phyloP scores from a whole-genome alignment of 2,329 filamentous ascomycete species.

The Paracorniculantispora psalliotae region DNA sequence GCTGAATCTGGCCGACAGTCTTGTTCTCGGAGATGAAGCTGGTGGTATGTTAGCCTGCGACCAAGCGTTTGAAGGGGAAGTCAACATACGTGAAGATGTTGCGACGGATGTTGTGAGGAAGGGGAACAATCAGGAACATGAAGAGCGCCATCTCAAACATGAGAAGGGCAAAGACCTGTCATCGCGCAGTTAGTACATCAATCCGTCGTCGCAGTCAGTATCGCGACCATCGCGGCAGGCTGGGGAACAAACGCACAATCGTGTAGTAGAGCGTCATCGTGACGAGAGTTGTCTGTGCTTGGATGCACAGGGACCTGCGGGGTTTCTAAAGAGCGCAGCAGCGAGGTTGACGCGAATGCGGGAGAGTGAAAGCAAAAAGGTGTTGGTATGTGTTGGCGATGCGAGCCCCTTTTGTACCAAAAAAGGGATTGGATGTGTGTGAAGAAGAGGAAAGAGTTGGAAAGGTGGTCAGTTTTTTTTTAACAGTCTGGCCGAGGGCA shows the following conservation, averaged over 20 bases:
- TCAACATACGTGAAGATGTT: slow-evolving; percentile 68
- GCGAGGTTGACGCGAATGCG: neutral
- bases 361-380: neutral
- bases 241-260: slow-evolving; percentile 34
- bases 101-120: slow-evolving; percentile 81
- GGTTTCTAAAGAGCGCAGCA: neutral
- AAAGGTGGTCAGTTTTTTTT: slow-evolving; percentile 10
- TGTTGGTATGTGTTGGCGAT: neutral
- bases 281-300: slow-evolving; percentile 20
- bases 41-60: slow-evolving; percentile 12
- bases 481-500: neutral
- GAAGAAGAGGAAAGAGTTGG: neutral
- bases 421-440: neutral
- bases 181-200: slow-evolving; percentile 21
- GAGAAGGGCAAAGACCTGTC: slow-evolving; percentile 75
- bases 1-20: slow-evolving; percentile 84
- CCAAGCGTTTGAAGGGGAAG: neutral
- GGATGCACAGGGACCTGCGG: neutral
- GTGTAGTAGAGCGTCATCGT: slow-evolving; percentile 57
- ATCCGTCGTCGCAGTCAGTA: neutral
- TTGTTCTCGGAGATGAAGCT: slow-evolving; percentile 92
- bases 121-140: slow-evolving; percentile 74
- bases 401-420: neutral
- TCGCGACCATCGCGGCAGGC: neutral
- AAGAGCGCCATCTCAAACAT: slow-evolving; percentile 80